Conservation (phyloP, 1,284 basidiomycete genomes). For the Phellopilus nigrolimitatus region DNA sequence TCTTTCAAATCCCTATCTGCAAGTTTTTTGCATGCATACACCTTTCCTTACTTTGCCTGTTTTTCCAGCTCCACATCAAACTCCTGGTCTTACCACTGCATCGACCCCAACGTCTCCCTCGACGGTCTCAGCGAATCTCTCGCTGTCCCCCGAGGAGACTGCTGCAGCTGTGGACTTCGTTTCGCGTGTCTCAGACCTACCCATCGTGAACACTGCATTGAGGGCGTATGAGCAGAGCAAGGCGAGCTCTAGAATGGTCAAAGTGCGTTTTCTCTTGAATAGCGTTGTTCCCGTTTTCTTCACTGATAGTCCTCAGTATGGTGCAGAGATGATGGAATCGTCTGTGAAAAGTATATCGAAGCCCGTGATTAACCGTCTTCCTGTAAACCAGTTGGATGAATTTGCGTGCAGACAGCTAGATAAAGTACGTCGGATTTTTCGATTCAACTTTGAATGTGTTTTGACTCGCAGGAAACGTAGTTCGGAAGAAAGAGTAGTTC, state of each 20-base stretch:
- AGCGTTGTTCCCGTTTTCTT: slow-evolving; percentile 4
- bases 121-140: slow-evolving; percentile 13
- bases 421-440: slow-evolving; percentile 44
- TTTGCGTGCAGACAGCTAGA: slow-evolving; percentile 86
- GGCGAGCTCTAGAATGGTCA: slow-evolving; percentile 73
- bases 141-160: slow-evolving; percentile 25
- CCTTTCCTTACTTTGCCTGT: slow-evolving; percentile 7
- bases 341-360: slow-evolving; percentile 78
- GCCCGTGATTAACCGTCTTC: slow-evolving; percentile 80
- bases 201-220: slow-evolving; percentile 64
- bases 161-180: slow-evolving; percentile 35
- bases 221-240: slow-evolving; percentile 74
- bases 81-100: slow-evolving; percentile 8
- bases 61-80: slow-evolving; percentile 15
- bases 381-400: slow-evolving; percentile 76
- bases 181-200: slow-evolving; percentile 45
- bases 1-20: slow-evolving; percentile 7
- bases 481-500: slow-evolving; percentile 24
- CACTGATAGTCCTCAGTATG: slow-evolving; percentile 49
- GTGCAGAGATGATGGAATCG: slow-evolving; percentile 84
- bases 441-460: slow-evolving; percentile 20
- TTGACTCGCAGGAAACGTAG: slow-evolving; percentile 18
- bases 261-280: slow-evolving; percentile 41
- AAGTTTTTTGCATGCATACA: not conserved
- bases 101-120: not conserved